A percentile compares a stretch with the other conserved stretches of the same genome.
Evolutionary conservation across 2,329 filamentous ascomycete species (phyloP).

Genomic region (Endothia cerciana): DNA sequence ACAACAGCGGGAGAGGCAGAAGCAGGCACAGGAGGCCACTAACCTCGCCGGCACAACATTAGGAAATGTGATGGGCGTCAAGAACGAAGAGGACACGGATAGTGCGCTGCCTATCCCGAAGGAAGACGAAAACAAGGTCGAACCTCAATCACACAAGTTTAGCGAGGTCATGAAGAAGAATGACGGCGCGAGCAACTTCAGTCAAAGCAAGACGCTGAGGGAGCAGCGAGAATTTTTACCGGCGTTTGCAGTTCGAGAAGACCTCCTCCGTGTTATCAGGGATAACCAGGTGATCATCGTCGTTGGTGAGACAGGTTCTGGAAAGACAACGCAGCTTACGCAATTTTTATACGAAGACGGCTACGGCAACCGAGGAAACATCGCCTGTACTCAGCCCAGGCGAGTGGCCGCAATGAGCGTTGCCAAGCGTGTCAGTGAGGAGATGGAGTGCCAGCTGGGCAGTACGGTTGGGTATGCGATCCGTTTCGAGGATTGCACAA

Average conservation of each 20-base stretch:
- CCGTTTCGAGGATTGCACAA: conserved; percentile 97
- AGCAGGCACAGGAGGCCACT: conserved; percentile 93
- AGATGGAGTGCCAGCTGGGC: conserved; percentile 94
- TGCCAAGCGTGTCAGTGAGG: conserved; percentile 95
- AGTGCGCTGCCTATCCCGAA: conserved; percentile 79
- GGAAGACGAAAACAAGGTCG: conserved; percentile 61
- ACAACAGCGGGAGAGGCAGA: conserved; percentile 89
- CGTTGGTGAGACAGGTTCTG: conserved; percentile 94
- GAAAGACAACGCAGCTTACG: conserved; percentile 96
- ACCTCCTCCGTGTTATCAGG: conserved; percentile 85
- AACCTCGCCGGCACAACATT: conserved; percentile 89
- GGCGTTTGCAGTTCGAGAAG: conserved; percentile 94
- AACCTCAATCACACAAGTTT: conserved; percentile 68
- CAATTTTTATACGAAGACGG: conserved; percentile 97
- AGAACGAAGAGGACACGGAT: conserved; percentile 91
- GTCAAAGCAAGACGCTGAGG: conserved; percentile 83
- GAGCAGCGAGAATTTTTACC: conserved; percentile 94
- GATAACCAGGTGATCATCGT: conserved; percentile 98
- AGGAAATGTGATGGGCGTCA: conserved; percentile 94
- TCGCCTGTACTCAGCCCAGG: conserved; percentile 93
- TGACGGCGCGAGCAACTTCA: conserved; percentile 87
- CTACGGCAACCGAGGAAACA: conserved; percentile 84
- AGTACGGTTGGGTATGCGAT: conserved; percentile 93
- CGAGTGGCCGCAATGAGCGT: conserved; percentile 99
- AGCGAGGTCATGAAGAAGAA: conserved; percentile 87